These are phyloP conservation scores for Colletotrichum spaethianum DNA, from an alignment of 2,329 filamentous ascomycete genomes.

Conservation along the genomic window DNA sequence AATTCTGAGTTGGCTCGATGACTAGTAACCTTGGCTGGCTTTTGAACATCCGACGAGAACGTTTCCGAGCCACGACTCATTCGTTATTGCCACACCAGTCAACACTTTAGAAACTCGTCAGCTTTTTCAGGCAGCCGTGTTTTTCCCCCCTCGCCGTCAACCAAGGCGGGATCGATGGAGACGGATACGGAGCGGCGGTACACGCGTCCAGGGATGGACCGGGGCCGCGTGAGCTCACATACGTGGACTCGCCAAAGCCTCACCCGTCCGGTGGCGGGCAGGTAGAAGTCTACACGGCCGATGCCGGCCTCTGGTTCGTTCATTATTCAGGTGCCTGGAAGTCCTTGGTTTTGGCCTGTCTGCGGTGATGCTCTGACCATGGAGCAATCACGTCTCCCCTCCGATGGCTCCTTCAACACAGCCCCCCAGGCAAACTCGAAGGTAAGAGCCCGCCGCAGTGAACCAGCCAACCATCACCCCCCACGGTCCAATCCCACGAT, in stretches of 20 bases:
- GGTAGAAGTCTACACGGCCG: background rate
- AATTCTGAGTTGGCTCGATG: background rate
- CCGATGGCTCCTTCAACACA: too few species aligned
- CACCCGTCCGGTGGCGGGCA: background rate
- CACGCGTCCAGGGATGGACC: background rate
- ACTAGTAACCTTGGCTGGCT: background rate
- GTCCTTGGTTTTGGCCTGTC: background rate
- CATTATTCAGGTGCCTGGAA: background rate
- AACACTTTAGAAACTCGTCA: too few species aligned
- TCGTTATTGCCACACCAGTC: too few species aligned
- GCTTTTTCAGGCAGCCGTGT: background rate
- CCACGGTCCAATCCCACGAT: background rate
- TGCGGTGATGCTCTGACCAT: too few species aligned
- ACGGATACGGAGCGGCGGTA: background rate
- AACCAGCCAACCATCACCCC: too few species aligned
- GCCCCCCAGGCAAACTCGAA: background rate
- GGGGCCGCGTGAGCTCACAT: background rate
- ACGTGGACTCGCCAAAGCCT: slow-evolving; percentile 2
- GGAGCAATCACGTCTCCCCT: background rate
- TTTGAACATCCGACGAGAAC: background rate
- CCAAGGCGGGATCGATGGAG: background rate
- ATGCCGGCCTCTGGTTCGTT: background rate
- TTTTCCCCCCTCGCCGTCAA: background rate
- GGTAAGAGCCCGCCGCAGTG: background rate
- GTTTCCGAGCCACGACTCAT: background rate